Evolutionary conservation across 345 rosid genomes (phyloP).

Genomic region (Citrus sinensis): DVS_A1.0 CM039163.1:9828001-9828500

Average conservation of each 20-base stretch:
- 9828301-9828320: neutral
- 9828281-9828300: slow-evolving; percentile 4
- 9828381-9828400: neutral
- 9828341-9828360: neutral
- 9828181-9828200: neutral
- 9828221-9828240: neutral
- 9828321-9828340: neutral
- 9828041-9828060: neutral
- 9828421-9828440: neutral
- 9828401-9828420: neutral
- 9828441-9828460: neutral
- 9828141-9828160: neutral
- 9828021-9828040: neutral
- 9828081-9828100: neutral
- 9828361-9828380: neutral
- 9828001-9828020: neutral
- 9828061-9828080: neutral
- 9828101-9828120: neutral
- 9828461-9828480: neutral
- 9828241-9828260: slow-evolving; percentile 10
- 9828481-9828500: neutral
- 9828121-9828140: neutral
- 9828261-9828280: neutral
- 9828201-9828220: no score
- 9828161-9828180: neutral